phyloP scores from a whole-genome alignment of 2,329 filamentous ascomycete species.

The Trichoderma guizhouense region DNA sequence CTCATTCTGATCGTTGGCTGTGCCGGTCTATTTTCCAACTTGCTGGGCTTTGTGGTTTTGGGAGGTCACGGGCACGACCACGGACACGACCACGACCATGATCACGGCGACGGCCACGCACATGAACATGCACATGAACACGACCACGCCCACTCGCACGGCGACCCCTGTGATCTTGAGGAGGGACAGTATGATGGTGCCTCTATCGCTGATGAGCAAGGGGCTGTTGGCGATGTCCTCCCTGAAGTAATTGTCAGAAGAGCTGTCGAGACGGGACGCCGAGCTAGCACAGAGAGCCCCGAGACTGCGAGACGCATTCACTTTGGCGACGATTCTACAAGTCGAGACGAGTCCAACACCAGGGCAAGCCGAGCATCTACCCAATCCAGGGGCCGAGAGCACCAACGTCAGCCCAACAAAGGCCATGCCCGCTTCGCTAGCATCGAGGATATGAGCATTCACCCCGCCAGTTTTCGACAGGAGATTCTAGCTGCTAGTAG shows the following conservation, averaged over 20 bases:
- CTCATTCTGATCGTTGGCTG: constrained; percentile 88
- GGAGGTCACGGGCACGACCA: constrained; percentile 78
- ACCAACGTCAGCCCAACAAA: constrained; percentile 44
- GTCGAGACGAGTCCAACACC: constrained; percentile 28
- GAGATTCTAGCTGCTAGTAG: constrained; percentile 83
- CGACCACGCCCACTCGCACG: constrained; percentile 35
- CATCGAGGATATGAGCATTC: constrained; percentile 74
- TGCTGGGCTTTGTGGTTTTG: constrained; percentile 84
- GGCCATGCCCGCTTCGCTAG: constrained; percentile 58
- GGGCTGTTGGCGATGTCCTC: constrained; percentile 58
- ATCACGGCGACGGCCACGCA: constrained; percentile 47
- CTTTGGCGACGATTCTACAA: constrained; percentile 33
- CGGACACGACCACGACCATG: constrained; percentile 72
- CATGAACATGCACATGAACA: constrained; percentile 41
- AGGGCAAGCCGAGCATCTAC: constrained; percentile 30
- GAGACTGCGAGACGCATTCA: constrained; percentile 40
- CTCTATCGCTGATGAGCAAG: constrained; percentile 53
- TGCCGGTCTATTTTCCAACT: constrained; percentile 80
- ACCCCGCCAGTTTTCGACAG: constrained; percentile 86
- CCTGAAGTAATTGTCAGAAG: constrained; percentile 59
- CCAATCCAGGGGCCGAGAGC: constrained; percentile 39
- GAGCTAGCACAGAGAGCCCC: constrained; percentile 30
- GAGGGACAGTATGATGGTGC: constrained; percentile 46
- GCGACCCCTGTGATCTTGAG: constrained; percentile 40
- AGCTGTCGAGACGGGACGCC: constrained; percentile 32